Percentiles rank a stretch among this genome's conserved stretches.
Evolutionary conservation across 2,329 filamentous ascomycete genomes (phyloP).

Genomic region (Hyphodiscus sp.): DNA sequence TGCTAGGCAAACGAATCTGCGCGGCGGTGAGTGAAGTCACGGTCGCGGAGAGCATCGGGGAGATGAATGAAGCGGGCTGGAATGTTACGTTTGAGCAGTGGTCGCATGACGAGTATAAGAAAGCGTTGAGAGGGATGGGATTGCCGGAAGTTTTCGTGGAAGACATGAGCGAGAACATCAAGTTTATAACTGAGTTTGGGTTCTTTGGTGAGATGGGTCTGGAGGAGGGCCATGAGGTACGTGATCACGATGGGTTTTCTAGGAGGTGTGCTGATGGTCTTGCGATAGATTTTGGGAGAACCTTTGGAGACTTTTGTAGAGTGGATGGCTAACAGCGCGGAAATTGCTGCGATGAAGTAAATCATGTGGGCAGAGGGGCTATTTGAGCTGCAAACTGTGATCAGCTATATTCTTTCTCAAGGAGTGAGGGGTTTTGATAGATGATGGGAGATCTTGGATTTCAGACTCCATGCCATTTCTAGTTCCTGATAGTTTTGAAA

Average conservation of each 20-base stretch:
- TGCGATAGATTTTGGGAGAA: not conserved
- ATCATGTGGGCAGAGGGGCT: no score
- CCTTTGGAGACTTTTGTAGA: not conserved
- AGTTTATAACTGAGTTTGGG: slow-evolving; percentile 29
- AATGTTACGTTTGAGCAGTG: slow-evolving; percentile 21
- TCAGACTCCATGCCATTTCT: no score
- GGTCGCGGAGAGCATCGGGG: slow-evolving; percentile 30
- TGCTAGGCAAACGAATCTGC: slow-evolving; percentile 35
- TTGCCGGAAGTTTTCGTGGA: slow-evolving; percentile 16
- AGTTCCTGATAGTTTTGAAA: no score
- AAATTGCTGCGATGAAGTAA: not conserved
- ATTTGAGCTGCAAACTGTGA: no score
- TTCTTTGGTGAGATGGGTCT: slow-evolving; percentile 27
- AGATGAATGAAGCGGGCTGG: slow-evolving; percentile 31
- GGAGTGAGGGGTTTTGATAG: no score
- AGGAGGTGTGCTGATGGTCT: not conserved
- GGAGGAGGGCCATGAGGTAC: slow-evolving; percentile 7
- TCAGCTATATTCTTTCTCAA: no score
- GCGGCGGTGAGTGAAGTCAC: slow-evolving; percentile 35
- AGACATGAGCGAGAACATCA: slow-evolving; percentile 20
- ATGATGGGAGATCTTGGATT: no score
- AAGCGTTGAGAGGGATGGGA: slow-evolving; percentile 2
- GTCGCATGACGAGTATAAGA: slow-evolving; percentile 1
- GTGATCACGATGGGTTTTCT: not conserved
- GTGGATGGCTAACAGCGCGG: not conserved